Base-by-base conservation (phyloP, 352 stramenopile species). In the Pythium aquatile region DNA sequence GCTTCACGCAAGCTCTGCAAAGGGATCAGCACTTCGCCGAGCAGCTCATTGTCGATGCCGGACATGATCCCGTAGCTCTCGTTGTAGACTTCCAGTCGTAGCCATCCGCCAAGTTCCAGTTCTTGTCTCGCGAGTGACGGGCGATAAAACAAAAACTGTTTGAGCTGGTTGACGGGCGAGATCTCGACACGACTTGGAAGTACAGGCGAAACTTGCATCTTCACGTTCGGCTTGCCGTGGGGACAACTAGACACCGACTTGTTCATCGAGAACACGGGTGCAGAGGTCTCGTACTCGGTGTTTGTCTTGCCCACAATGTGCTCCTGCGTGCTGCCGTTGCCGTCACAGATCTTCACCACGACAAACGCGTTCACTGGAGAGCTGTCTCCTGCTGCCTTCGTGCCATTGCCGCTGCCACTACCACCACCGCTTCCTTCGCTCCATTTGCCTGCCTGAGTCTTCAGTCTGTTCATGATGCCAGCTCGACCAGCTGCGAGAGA, bases 61-160 rank as follows among this genome's bases (percentile, higher is more conserved):
- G 74, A 81, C 77, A 93, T 88, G 56, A 91, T 91, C 10, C 76
- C 68, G n/a, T 93, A 91, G 40, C 71, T 79, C 49, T 93, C 85
- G 60, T 90, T 83, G 54, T 75, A 90, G 13, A 93, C 75, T 72
- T 93, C 79, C 6, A 93, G 81, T 30, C 79, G 81, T 26, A 93
- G 60, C 82, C 82, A 93, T 6, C 85, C 85, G 6, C 57, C 66
- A 4, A 93, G 58, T 24, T 81, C 70, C 32, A 73, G 66, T 26
- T 69, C 66, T 13, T 68, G 65, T 56, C 75, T 63, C 6, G 71
- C 5, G 5, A 62, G 55, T 24, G 66, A 81, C 29, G 70, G 77
- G 16, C 81, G 70, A 67, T 91, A 93, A 58, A 91, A 91, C 39
- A 91, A 55, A 64, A 93, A 91, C 49, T 93, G 76, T 42, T 91